A percentile compares a stretch with the other conserved stretches of the same genome.
phyloP scores from a whole-genome alignment of 2,329 filamentous ascomycete genomes.

The Alternaria burnsii region DNA sequence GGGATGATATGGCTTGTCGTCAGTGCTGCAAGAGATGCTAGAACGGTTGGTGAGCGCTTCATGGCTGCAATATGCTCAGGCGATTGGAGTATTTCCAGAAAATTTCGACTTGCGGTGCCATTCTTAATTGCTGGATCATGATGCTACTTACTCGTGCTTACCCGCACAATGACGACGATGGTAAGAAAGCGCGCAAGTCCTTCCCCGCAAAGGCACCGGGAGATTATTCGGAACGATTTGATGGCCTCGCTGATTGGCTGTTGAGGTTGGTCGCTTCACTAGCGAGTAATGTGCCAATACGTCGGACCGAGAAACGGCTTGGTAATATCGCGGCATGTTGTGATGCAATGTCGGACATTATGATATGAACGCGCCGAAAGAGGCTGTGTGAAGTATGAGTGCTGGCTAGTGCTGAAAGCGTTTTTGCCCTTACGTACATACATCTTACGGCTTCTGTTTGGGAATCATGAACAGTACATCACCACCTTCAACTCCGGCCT shows the following conservation, averaged over 20 bases:
- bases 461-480: slow-evolving; percentile 45
- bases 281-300: slow-evolving; percentile 6
- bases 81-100: not conserved
- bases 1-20: slow-evolving; percentile 14
- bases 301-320: slow-evolving; percentile 5
- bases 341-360: not conserved
- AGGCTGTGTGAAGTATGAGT: not conserved
- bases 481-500: slow-evolving; percentile 38
- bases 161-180: slow-evolving; percentile 11
- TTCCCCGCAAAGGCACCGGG: slow-evolving; percentile 13
- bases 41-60: slow-evolving; percentile 8
- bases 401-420: not conserved
- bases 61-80: not conserved
- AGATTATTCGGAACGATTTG: not conserved
- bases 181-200: slow-evolving; percentile 2
- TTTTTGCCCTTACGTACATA: not conserved
- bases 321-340: not conserved
- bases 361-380: not conserved
- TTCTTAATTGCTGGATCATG: slow-evolving; percentile 6
- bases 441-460: not conserved
- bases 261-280: not conserved
- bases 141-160: not conserved
- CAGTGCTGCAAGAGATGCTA: slow-evolving; percentile 9
- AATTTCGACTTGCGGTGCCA: not conserved
- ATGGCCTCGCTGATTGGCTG: not conserved